Conservation (phyloP, 805 yeast genomes). For the Teunomyces gatunensis region DNA sequence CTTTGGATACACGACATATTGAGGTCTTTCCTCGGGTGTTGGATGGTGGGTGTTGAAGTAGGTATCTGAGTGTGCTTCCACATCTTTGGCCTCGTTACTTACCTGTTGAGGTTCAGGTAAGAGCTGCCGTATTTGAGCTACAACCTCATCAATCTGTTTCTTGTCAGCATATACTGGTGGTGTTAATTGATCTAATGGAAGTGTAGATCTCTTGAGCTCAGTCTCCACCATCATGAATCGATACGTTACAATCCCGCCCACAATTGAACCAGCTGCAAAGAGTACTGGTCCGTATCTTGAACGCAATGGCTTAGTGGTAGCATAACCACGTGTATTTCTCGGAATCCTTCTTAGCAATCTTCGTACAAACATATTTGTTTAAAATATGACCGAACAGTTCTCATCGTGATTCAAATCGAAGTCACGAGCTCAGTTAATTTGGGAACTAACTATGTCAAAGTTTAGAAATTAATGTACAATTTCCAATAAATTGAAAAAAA, state of each 20-base stretch:
- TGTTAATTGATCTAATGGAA: conserved; percentile 12
- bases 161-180: conserved; percentile 24
- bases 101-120: conserved; percentile 22
- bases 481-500: too few relatives aligned
- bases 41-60: conserved; percentile 37
- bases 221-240: too few relatives aligned
- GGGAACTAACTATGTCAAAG: too few relatives aligned
- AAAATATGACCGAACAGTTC: background rate
- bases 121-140: conserved; percentile 17
- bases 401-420: background rate
- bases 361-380: background rate
- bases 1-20: conserved; percentile 57
- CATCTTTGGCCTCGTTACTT: conserved; percentile 14
- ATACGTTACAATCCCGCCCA: background rate
- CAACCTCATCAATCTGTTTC: conserved; percentile 19
- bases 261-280: background rate
- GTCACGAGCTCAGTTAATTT: too few relatives aligned
- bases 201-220: conserved; percentile 11
- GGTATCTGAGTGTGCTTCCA: conserved; percentile 26
- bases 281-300: background rate
- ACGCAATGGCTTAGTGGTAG: background rate
- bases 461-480: too few relatives aligned
- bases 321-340: background rate
- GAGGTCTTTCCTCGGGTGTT: conserved; percentile 23
- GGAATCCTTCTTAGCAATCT: background rate